Percentiles rank a stretch among this genome's conserved stretches.
phyloP scores from a whole-genome alignment of 495 filamentous ascomycete species.

The Penicillium egyptiacum region DNA sequence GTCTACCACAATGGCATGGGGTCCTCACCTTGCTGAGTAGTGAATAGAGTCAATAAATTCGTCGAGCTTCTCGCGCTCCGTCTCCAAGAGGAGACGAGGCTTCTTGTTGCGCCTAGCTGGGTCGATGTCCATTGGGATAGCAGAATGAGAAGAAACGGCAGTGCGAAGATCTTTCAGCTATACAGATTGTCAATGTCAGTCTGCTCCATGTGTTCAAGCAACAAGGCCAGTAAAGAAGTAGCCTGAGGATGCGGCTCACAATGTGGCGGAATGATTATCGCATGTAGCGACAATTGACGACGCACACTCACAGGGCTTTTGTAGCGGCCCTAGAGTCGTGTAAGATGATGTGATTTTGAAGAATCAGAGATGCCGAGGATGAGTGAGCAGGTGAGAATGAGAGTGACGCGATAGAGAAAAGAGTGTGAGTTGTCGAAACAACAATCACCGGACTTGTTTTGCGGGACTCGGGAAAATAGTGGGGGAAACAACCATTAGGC shows the following conservation, averaged over 20 bases:
- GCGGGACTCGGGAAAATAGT: constrained; percentile 30
- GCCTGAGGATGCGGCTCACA: constrained; percentile 7
- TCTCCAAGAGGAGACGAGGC: constrained; percentile 75
- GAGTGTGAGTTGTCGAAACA: constrained; percentile 4
- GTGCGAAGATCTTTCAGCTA: neutral
- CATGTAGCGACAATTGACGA: constrained; percentile 1
- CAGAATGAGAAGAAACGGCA: neutral
- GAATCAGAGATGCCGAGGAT: neutral
- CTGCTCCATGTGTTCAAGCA: neutral
- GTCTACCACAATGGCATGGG: neutral
- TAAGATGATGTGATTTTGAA: neutral
- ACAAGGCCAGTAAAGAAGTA: neutral
- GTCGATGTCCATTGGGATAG: constrained; percentile 66
- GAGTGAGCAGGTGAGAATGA: neutral
- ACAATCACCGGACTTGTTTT: constrained; percentile 18
- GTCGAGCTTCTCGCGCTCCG: constrained; percentile 77
- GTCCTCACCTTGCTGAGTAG: constrained; percentile 83
- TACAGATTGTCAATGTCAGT: neutral
- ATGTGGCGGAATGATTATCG: constrained; percentile 1
- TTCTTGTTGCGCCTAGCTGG: constrained; percentile 76
- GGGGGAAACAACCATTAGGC: constrained; percentile 6
- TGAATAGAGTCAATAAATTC: constrained; percentile 92
- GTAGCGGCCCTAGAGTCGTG: neutral
- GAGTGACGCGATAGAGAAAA: constrained; percentile 7
- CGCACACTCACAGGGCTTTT: neutral